phyloP scores from a whole-genome alignment of 768 basidiomycete species.

The Fomitopsis serialis region DNA sequence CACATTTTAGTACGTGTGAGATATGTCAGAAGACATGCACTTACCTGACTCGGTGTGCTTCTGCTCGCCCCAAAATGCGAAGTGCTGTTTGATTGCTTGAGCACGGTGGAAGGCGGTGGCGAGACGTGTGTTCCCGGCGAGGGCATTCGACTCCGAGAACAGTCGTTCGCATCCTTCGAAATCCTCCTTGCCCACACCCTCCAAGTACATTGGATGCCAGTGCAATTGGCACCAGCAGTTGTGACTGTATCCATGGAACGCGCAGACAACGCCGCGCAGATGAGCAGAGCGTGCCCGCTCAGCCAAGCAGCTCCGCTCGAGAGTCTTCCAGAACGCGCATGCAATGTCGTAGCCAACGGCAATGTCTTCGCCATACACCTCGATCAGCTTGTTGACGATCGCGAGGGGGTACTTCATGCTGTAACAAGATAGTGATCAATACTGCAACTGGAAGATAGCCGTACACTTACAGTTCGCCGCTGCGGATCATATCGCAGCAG shows the following conservation, averaged over 20 bases:
- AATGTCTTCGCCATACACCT: conserved; percentile 13
- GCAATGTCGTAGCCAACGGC: conserved; percentile 22
- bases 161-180: conserved; percentile 24
- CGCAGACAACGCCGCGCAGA: conserved; percentile 15
- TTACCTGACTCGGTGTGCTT: conserved; percentile 21
- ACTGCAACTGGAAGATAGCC: not conserved
- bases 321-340: conserved; percentile 17
- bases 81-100: conserved; percentile 20
- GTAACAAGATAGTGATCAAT: not conserved
- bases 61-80: conserved; percentile 15
- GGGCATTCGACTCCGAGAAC: conserved; percentile 16
- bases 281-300: not conserved
- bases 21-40: not conserved
- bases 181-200: conserved; percentile 21
- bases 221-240: conserved; percentile 22
- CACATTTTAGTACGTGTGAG: not conserved
- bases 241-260: conserved; percentile 27
- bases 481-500: conserved; percentile 20
- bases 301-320: conserved; percentile 13
- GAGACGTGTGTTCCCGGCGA: conserved; percentile 17
- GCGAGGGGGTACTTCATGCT: conserved; percentile 21
- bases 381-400: conserved; percentile 11
- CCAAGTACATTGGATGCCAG: conserved; percentile 23
- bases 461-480: conserved; percentile 21
- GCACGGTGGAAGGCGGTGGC: conserved; percentile 21